Conservation (phyloP, 1,284 basidiomycete species). For the Ustilago curta region DNA sequence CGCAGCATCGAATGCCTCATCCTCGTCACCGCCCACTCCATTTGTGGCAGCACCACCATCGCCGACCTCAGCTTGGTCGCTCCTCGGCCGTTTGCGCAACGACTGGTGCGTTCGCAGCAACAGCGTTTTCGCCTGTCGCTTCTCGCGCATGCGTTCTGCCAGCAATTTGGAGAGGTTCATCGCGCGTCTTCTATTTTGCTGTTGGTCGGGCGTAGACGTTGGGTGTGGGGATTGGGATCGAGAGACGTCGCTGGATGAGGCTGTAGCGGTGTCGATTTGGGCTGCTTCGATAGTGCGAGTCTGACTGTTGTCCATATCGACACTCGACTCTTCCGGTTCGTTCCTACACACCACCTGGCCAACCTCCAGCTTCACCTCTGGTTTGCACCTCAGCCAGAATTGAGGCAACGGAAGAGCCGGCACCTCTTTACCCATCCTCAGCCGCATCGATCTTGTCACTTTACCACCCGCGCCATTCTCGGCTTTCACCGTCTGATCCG, state of each 20-base stretch:
- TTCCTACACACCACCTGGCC: not conserved
- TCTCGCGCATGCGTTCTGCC: conserved; percentile 29
- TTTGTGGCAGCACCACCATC: not conserved
- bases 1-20: not conserved
- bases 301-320: not conserved
- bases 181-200: not conserved
- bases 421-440: conserved; percentile 16
- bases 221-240: not conserved
- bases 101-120: conserved; percentile 37
- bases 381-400: conserved; percentile 23
- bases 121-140: conserved; percentile 31
- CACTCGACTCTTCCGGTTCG: not conserved
- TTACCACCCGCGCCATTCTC: conserved; percentile 8
- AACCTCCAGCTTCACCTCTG: not conserved
- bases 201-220: not conserved
- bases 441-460: conserved; percentile 29
- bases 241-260: not conserved
- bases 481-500: not conserved
- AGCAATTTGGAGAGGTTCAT: conserved; percentile 34
- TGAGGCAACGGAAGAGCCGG: conserved; percentile 30
- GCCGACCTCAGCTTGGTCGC: not conserved
- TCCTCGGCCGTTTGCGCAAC: conserved; percentile 15
- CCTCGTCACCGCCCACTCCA: not conserved
- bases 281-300: not conserved
- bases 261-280: not conserved